phyloP scores from a whole-genome alignment of 345 rosid species.

The Populus davidiana region DNA sequence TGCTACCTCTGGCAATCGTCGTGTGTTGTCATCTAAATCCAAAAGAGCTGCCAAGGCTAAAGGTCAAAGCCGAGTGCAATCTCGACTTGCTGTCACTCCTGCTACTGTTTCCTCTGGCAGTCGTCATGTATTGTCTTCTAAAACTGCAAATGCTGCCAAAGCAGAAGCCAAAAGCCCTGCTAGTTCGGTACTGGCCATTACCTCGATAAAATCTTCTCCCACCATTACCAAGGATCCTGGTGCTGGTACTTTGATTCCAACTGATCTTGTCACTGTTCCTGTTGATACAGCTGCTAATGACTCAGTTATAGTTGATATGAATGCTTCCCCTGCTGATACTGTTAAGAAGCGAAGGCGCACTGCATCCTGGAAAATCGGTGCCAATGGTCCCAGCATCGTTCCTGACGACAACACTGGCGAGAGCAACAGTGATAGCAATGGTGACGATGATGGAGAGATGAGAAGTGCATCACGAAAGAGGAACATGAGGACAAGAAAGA shows the following conservation, averaged over 20 bases:
- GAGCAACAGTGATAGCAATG: not conserved
- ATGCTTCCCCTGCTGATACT: constrained; percentile 63
- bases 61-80: constrained; percentile 7
- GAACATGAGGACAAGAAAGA: constrained; percentile 37
- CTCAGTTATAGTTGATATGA: constrained; percentile 37
- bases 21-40: constrained; percentile 26
- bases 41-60: constrained; percentile 22
- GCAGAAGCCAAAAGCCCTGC: constrained; percentile 19
- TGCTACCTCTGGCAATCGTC: constrained; percentile 21
- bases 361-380: constrained; percentile 40
- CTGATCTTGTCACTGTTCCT: constrained; percentile 5
- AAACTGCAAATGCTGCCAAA: constrained; percentile 21
- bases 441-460: not conserved
- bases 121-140: constrained; percentile 26
- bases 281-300: constrained; percentile 18
- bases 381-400: constrained; percentile 36
- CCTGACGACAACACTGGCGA: constrained; percentile 26
- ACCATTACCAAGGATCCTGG: constrained; percentile 6
- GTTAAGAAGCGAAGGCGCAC: constrained; percentile 79
- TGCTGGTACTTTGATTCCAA: constrained; percentile 11
- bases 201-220: constrained; percentile 6
- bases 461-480: constrained; percentile 36
- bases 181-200: constrained; percentile 7
- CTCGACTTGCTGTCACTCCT: constrained; percentile 31
- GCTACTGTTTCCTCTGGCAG: constrained; percentile 21